These are phyloP conservation scores for Curvularia hawaiiensis DNA, from an alignment of 2,329 filamentous ascomycete genomes.

Conservation along the genomic window DNA sequence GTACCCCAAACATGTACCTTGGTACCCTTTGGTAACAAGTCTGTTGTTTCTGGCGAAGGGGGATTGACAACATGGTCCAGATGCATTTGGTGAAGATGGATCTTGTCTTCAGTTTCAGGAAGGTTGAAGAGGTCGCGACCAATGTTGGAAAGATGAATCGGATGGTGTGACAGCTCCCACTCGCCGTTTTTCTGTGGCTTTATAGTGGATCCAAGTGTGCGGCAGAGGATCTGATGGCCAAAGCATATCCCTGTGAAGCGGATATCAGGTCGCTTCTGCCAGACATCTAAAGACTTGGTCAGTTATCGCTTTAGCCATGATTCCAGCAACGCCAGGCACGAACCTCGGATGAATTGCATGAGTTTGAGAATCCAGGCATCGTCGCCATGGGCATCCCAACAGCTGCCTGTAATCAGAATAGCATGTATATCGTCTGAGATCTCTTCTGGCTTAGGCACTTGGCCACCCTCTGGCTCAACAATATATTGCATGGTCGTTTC, in stretches of 20 bases:
- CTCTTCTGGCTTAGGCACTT: constrained; percentile 55
- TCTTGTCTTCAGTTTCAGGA: constrained; percentile 32
- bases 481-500: constrained; percentile 62
- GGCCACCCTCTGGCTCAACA: constrained; percentile 48
- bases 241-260: constrained; percentile 57
- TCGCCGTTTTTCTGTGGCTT: constrained; percentile 47
- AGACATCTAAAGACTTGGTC: constrained; percentile 50
- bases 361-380: constrained; percentile 53
- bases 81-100: constrained; percentile 56
- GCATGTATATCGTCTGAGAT: constrained; percentile 53
- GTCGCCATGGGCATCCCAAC: constrained; percentile 55
- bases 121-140: constrained; percentile 51
- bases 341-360: constrained; percentile 53
- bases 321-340: neutral
- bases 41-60: constrained; percentile 33
- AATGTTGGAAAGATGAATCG: constrained; percentile 48
- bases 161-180: constrained; percentile 55
- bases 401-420: constrained; percentile 54
- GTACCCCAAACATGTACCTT: constrained; percentile 57
- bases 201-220: constrained; percentile 50
- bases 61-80: constrained; percentile 51
- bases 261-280: constrained; percentile 57
- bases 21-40: constrained; percentile 38
- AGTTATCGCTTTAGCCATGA: neutral
- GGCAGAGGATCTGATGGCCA: constrained; percentile 55